Conservation (phyloP, 2,329 filamentous ascomycete species). For the Diaporthe vaccinii region DNA sequence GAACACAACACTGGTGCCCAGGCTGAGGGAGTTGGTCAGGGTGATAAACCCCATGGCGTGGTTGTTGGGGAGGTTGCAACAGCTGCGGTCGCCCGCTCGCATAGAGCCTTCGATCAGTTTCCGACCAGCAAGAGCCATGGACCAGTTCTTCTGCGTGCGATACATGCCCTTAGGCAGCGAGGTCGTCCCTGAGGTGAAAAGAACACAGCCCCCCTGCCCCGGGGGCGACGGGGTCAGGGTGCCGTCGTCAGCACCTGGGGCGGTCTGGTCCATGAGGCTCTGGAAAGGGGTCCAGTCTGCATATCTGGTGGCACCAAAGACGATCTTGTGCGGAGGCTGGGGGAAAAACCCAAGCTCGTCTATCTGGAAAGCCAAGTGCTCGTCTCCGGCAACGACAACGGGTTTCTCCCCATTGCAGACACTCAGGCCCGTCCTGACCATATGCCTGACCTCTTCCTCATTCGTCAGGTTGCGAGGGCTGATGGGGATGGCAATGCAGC, state of each 20-base stretch:
- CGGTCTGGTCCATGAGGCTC: slow-evolving; percentile 9
- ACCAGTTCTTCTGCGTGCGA: background rate
- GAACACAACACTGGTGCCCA: background rate
- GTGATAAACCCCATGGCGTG: slow-evolving; percentile 32
- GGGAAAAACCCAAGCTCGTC: slow-evolving; percentile 17
- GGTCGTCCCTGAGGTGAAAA: slow-evolving; percentile 34
- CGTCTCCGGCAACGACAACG: slow-evolving; percentile 7
- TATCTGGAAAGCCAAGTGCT: slow-evolving; percentile 29
- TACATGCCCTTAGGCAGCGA: slow-evolving; percentile 34
- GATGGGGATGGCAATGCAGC: slow-evolving; percentile 21
- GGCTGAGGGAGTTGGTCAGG: background rate
- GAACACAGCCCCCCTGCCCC: background rate
- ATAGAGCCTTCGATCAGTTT: background rate
- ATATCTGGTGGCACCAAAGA: slow-evolving; percentile 17
- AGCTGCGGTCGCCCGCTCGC: background rate
- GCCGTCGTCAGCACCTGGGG: background rate
- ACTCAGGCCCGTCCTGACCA: slow-evolving; percentile 25
- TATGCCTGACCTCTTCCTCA: slow-evolving; percentile 33
- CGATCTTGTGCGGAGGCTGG: background rate
- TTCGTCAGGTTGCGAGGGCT: slow-evolving; percentile 32
- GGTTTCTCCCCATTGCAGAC: slow-evolving; percentile 15
- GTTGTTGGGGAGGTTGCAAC: slow-evolving; percentile 30
- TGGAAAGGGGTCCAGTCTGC: slow-evolving; percentile 28
- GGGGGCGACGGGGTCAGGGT: background rate
- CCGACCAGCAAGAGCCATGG: background rate